Evolutionary conservation across 768 basidiomycete genomes (phyloP), one percentile per base, ranked within the genome.

Genomic region (Neoboletus brunneissimus): DNA sequence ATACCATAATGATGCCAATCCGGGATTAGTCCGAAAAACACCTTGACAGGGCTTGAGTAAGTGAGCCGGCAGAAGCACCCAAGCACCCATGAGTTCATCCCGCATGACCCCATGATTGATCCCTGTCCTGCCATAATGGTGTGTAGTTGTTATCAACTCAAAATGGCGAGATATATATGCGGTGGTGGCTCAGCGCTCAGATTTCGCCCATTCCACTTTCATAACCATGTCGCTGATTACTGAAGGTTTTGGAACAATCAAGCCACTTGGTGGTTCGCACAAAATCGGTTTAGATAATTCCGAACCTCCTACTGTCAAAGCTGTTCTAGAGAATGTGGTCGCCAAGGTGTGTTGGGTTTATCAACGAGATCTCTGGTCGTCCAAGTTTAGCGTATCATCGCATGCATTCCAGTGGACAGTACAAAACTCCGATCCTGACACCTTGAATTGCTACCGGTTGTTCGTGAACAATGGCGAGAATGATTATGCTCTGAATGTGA

Each of bases 381-480:
- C 32, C 41, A 20, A 20, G 35, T 37, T 53, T 11, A 29, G 25
- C 15, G 27, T 29, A 27, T 20, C 22, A 31, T 48, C 12, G 12
- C 20, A 15, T 9, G 12, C 25, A 20, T 12, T 27, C 8, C 31
- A 59, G 57, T 59, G 58, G 57, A 59, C 46, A 11, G 40, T 59
- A 3, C 58, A 59, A 48, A 48, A 31, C 34, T 47, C 58, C 10
- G 56, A 59, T 29, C n/a, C n/a, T n/a, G 1, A 48, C 25, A 48
- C 40, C 5, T 56, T 46, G 2, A 34, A 48, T 58, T 58, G 46
- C 45, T 59, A 59, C 12, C 56, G 56, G 27, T 25, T 58, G 25
- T 58, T 58, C 44, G 48, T 58, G 23, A 57, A 42, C 40, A 49
- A 58, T 25, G 56, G 57, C n/a, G 15, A 37, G 11, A 58, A 23